These are phyloP conservation scores for Carallia pectinifolia DNA, from an alignment of 345 rosid genomes.

Conservation along the genomic window DNA sequence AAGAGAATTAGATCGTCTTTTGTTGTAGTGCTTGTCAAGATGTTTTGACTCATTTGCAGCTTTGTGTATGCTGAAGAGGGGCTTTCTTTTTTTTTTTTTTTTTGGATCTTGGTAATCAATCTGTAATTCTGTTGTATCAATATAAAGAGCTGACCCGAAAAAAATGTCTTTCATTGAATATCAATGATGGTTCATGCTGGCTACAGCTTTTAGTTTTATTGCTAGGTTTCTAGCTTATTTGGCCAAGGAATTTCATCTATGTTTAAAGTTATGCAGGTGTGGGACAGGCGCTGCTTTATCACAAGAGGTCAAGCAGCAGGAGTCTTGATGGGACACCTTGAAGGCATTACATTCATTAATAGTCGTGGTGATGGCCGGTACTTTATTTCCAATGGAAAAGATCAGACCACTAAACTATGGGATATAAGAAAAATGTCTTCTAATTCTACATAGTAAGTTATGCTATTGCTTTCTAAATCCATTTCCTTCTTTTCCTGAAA, in stretches of 20 bases:
- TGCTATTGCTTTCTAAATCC: background rate
- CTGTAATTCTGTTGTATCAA: background rate
- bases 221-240: conserved; percentile 2
- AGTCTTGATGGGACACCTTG: conserved; percentile 61
- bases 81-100: background rate
- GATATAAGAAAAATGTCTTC: conserved; percentile 71
- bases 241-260: background rate
- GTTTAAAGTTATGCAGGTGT: conserved; percentile 40
- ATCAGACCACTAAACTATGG: conserved; percentile 71
- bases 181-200: background rate
- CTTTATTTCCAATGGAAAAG: conserved; percentile 73
- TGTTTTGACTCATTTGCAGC: background rate
- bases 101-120: background rate
- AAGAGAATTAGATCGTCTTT: background rate
- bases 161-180: background rate
- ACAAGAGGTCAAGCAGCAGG: conserved; percentile 52
- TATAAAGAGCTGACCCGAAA: background rate
- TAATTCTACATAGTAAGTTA: conserved; percentile 32
- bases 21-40: background rate
- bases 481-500: background rate
- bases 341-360: conserved; percentile 67
- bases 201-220: background rate
- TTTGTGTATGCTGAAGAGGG: background rate
- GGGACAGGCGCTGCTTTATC: conserved; percentile 66
- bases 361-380: conserved; percentile 70